Conservation (phyloP, 1,139 yeast genomes). For the Komagataea norvegica region DNA sequence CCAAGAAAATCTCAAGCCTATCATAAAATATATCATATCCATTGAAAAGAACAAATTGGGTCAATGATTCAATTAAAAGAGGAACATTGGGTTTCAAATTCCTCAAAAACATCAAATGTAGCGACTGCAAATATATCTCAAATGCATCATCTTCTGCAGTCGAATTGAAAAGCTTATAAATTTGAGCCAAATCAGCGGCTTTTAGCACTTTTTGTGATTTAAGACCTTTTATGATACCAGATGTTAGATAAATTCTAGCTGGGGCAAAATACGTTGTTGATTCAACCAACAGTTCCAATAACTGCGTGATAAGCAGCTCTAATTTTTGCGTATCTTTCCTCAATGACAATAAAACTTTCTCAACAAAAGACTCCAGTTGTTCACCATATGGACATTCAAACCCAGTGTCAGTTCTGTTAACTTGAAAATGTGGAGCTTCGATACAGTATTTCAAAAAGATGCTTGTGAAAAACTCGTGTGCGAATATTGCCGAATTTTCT, state of each 20-base stretch:
- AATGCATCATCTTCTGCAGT: slow-evolving; percentile 58
- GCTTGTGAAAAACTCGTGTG: slow-evolving; percentile 45
- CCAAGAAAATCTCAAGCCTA: slow-evolving; percentile 33
- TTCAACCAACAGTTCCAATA: slow-evolving; percentile 42
- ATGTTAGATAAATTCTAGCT: slow-evolving; percentile 56
- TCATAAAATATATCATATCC: slow-evolving; percentile 34
- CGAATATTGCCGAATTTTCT: slow-evolving; percentile 41
- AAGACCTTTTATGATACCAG: slow-evolving; percentile 56
- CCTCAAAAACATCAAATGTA: slow-evolving; percentile 43
- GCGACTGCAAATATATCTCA: slow-evolving; percentile 46
- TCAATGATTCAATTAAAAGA: slow-evolving; percentile 15
- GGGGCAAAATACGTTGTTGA: slow-evolving; percentile 61
- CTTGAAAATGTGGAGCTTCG: slow-evolving; percentile 57
- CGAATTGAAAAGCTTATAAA: slow-evolving; percentile 46
- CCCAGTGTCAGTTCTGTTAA: slow-evolving; percentile 27
- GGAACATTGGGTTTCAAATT: slow-evolving; percentile 16
- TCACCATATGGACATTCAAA: slow-evolving; percentile 57
- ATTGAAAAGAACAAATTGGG: slow-evolving; percentile 41
- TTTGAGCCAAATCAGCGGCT: slow-evolving; percentile 27
- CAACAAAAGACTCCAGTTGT: slow-evolving; percentile 43
- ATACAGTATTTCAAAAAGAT: slow-evolving; percentile 59
- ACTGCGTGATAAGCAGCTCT: slow-evolving; percentile 27
- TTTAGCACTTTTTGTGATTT: slow-evolving; percentile 31
- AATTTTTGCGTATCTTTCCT: slow-evolving; percentile 30
- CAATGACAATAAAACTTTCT: slow-evolving; percentile 39